These are phyloP conservation scores for Geoglossum cookeanum DNA, from an alignment of 2,329 filamentous ascomycete genomes.

Conservation along the genomic window DNA sequence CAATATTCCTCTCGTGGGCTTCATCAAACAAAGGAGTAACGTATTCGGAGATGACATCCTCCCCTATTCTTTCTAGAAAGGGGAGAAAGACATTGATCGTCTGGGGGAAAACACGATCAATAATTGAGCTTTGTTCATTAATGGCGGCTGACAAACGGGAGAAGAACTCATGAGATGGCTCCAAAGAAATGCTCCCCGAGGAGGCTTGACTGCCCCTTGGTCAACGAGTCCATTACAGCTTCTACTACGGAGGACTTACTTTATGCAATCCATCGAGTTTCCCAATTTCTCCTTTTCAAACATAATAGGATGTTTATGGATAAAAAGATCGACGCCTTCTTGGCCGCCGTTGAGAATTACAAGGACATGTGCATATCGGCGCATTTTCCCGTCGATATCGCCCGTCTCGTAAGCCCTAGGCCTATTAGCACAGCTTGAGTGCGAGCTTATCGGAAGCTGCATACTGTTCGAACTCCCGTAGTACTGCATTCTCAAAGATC, in stretches of 20 bases:
- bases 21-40: conserved; percentile 73
- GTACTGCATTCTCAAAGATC: conserved; percentile 77
- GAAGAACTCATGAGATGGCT: conserved; percentile 70
- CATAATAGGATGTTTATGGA: conserved; percentile 76
- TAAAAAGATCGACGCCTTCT: conserved; percentile 64
- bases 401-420: conserved; percentile 55
- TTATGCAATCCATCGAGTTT: conserved; percentile 65
- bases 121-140: conserved; percentile 64
- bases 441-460: neutral
- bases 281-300: conserved; percentile 50
- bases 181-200: conserved; percentile 50
- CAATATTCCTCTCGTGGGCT: conserved; percentile 54
- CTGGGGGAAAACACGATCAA: conserved; percentile 64
- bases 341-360: conserved; percentile 63
- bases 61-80: conserved; percentile 64
- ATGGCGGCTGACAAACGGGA: conserved; percentile 52
- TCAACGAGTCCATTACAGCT: neutral
- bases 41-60: conserved; percentile 72
- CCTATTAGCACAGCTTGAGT: neutral
- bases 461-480: conserved; percentile 71
- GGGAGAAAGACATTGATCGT: conserved; percentile 51
- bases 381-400: conserved; percentile 80
- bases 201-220: conserved; percentile 25
- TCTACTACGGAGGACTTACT: conserved; percentile 16
- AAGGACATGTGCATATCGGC: conserved; percentile 71